Conservation (phyloP, 306 rosid genomes). For the Sindora glabra region DNA sequence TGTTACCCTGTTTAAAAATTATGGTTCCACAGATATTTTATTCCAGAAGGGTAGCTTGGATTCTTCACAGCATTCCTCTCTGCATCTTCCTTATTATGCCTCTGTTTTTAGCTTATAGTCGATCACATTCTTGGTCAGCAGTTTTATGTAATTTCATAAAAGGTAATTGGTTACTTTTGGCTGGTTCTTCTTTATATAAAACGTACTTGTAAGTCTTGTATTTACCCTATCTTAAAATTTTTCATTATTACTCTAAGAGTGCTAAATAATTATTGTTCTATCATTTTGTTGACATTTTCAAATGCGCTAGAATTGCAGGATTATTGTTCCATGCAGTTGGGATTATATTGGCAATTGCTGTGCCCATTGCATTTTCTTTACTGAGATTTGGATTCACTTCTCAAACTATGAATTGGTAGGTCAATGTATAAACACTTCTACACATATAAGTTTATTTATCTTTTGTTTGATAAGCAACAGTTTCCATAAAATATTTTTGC, state of each 20-base stretch:
- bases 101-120: slow-evolving; percentile 25
- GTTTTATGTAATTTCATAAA: slow-evolving; percentile 55
- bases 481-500: background rate
- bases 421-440: background rate
- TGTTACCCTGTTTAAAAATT: slow-evolving; percentile 10
- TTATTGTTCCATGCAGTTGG: slow-evolving; percentile 53
- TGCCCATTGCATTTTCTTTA: slow-evolving; percentile 63
- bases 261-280: background rate
- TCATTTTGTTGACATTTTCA: slow-evolving; percentile 6
- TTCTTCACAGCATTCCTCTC: slow-evolving; percentile 79
- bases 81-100: slow-evolving; percentile 52
- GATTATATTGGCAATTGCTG: slow-evolving; percentile 53
- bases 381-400: slow-evolving; percentile 55
- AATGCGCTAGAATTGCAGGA: slow-evolving; percentile 49
- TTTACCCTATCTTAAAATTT: background rate
- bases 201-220: background rate
- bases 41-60: slow-evolving; percentile 60
- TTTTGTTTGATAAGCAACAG: background rate
- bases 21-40: slow-evolving; percentile 63
- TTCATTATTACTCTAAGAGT: slow-evolving; percentile 8
- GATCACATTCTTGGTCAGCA: slow-evolving; percentile 43
- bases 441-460: background rate
- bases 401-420: slow-evolving; percentile 86
- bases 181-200: no score
- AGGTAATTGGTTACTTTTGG: slow-evolving; percentile 53